Conservation (phyloP, 164 flowering plant species). For the Hamamelis virginiana region DNA sequence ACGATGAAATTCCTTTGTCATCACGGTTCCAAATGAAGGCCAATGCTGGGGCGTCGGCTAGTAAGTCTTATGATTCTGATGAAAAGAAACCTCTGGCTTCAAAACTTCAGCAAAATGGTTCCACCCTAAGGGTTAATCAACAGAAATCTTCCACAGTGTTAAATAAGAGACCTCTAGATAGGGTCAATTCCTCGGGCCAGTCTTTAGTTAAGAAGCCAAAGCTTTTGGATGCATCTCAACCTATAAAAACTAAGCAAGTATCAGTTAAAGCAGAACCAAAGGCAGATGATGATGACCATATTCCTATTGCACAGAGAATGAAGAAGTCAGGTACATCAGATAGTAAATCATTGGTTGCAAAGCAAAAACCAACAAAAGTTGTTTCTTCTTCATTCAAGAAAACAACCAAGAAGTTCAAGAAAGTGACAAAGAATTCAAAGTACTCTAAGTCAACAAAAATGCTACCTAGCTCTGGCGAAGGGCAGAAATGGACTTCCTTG, state of each 20-base stretch:
- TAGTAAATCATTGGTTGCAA: slow-evolving; percentile 39
- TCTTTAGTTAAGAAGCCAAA: slow-evolving; percentile 63
- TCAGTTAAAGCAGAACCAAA: slow-evolving; percentile 52
- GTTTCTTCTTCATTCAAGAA: slow-evolving; percentile 54
- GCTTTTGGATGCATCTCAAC: slow-evolving; percentile 35
- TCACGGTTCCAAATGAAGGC: slow-evolving; percentile 43
- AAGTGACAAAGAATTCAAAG: slow-evolving; percentile 43
- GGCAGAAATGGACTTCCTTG: slow-evolving; percentile 93
- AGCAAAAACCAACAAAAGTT: slow-evolving; percentile 42
- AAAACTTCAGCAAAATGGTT: slow-evolving; percentile 67
- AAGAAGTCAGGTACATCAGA: slow-evolving; percentile 44
- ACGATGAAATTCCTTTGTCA: slow-evolving; percentile 73
- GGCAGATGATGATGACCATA: slow-evolving; percentile 61
- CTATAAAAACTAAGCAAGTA: slow-evolving; percentile 39
- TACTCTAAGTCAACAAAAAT: slow-evolving; percentile 68
- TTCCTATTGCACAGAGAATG: slow-evolving; percentile 69
- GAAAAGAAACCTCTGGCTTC: slow-evolving; percentile 53
- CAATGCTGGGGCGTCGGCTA: slow-evolving; percentile 33
- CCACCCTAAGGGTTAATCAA: slow-evolving; percentile 30
- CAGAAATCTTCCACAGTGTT: slow-evolving; percentile 31
- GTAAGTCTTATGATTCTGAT: slow-evolving; percentile 36
- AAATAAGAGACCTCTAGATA: slow-evolving; percentile 66
- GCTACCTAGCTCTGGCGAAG: slow-evolving; percentile 80
- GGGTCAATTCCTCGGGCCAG: slow-evolving; percentile 31
- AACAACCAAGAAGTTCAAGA: slow-evolving; percentile 52